Evolutionary conservation across 352 stramenopile species (phyloP), one percentile per base, ranked within the genome.

Genomic region (Blastocystis sp.): DNA sequence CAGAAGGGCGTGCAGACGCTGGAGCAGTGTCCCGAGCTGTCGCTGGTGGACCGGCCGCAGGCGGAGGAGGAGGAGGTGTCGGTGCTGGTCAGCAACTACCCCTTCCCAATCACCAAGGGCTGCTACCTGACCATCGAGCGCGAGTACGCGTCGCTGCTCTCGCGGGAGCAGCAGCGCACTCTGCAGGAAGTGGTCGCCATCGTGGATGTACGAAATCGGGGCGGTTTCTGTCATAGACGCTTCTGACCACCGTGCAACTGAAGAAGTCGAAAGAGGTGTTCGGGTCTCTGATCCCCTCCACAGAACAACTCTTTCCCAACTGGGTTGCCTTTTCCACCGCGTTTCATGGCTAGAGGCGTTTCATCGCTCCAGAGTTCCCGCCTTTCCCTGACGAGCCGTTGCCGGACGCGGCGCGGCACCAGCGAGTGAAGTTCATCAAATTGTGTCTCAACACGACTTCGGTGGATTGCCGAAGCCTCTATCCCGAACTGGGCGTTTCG

Each of bases 31-130:
- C 48, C 48, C 48, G 48, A 56, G 14, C 48, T 56, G 5, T 56
- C 48, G 5, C 48, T 56, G 48, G 19, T 43, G 11, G 40, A 14
- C 1, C 74, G 52, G 14, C 21, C 53, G 23, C 45, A 84, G 23
- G 74, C 67, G 34, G 53, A 19, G 0, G 74, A 84, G 34, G 53
- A 19, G 0, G 41, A 66, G 23, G 23, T 59, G 3, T 34, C 45
- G 2, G 52, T 84, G 7, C 2, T 19, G 4, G n/a, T 84, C 7
- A 59, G 69, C 2, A 43, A 41, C 38, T 84, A 56, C 48, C 74
- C 74, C 19, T 84, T 84, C 60, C 74, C 74, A 11, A 84, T 84
- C 53, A 84, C 74, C 21, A 66, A 84, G 61, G 74, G 74, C 1
- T 84, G 74, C 38, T 84, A 84, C 48, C 11, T 84, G 19, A 23